Base-by-base conservation (phyloP, 2,329 filamentous ascomycete species). In the Fusarium penzigii region DNA sequence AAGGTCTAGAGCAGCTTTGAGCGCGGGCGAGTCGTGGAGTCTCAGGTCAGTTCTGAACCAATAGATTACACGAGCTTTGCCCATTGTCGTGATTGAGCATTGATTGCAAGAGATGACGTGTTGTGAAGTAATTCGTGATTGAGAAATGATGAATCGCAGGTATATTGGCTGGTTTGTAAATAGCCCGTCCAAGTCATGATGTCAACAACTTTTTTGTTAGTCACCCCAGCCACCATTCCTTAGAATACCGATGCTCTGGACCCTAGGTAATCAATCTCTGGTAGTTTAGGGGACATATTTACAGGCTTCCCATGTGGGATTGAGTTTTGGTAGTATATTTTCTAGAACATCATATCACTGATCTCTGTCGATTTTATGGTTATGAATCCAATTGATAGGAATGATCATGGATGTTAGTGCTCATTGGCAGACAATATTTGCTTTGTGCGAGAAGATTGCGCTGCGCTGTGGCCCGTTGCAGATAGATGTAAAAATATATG, bases 41-140 rank as follows among this genome's bases (percentile, higher is more conserved):
- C 89, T 84, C 11, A 92, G 76, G 66, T 92, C 89, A 6, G 89
- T 92, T 49, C 89, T 82, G 64, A 90, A 90, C 88, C 88, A 91
- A 68, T 89, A 90, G 34, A 91, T 79, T 2, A 91, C 87, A 29
- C 71, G 65, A 20, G 68, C 58, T 29, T 69, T 67, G 8, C 48
- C 44, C 71, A 74, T 74, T n/a, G 7, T 25, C 7, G 20, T 25
- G 20, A 25, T 25, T 25, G 20, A 25, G 20, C 20, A 4, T 25
- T 25, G 20, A 25, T 25, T 25, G 20, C 7, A 25, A 25, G 20
- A 25, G 20, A 25, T 25, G 20, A 25, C 20, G 20, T 7, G 20
- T 25, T 25, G 20, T 25, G 20, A 25, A 25, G 20, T 25, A 25
- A 25, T 44, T 40, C 6, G 11, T 7, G 20, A 10, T 42, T 8